Base-by-base conservation (phyloP, 306 rosid species). In the Datisca glomerata region DNA sequence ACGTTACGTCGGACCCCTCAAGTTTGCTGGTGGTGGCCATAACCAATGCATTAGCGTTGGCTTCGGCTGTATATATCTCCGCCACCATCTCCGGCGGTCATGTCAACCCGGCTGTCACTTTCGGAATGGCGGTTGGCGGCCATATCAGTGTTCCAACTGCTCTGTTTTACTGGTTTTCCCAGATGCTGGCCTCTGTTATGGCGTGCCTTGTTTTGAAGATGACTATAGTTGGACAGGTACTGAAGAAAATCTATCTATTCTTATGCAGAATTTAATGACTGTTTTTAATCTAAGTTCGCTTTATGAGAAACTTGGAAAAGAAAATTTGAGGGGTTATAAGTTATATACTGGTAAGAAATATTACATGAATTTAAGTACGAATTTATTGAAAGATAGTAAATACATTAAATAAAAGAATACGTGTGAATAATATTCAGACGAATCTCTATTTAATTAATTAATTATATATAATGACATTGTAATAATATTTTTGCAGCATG, bases 61-160 rank as follows among this genome's bases (percentile, higher is more conserved):
- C 93, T 0, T 63, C 84, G 0, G 81, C 67, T 0, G 59, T 83
- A 47, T 83, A 65, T 21, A 49, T 70, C 0, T 65, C 93, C 0
- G 66, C 72, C 67, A 79, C 68, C 32, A 35, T 68, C 51, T 80
- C 95, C 0, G 93, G 95, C 0, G 97, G 97, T 29, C 97, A 89
- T 5, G 83, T 74, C 12, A 89, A 83, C 25, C 97, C 91, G 5
- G 97, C 93, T 0, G 93, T 89, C 47, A 89, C 97, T 0, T 89
- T 89, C 0, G 86, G 68, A 28, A 83, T 66, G 86, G 93, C 80
- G 0, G 68, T 89, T 0, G 89, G 91, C 32, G 93, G 95, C 8
- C 97, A 79, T 57, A 65, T 83, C 19, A 69, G 77, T 18, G 75
- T 89, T 12, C 80, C 79, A 5, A 65, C 76, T 17, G 97, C 95